Base-by-base conservation (phyloP, 2,329 filamentous ascomycete species). In the Botrytis paeoniae region DNA sequence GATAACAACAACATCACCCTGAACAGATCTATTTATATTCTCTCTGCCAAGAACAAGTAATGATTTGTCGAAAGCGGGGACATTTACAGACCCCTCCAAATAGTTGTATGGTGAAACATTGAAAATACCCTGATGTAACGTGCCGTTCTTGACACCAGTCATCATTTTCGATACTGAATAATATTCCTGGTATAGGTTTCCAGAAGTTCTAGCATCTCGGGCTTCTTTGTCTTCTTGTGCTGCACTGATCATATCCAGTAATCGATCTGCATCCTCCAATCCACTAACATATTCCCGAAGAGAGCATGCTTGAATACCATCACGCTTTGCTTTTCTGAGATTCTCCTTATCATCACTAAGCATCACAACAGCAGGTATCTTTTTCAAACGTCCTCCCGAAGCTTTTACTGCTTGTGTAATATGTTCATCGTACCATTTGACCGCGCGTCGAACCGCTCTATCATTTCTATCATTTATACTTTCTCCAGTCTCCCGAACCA, bases 51-150 rank as follows among this genome's bases (percentile, higher is more conserved):
- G 87, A 64, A 99, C 88, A 25, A 99, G 86, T 43, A 99, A 88
- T 1, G 94, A 88, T 79, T 96, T 97, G 74, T 96, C 92, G 79
- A 99, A 99, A 7, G 95, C 90, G 1, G 95, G 90, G 0, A 97
- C 94, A 78, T 95, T 92, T 75, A 98, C 92, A 0, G 94, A 94
- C 2, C 94, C 96, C 82, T 99, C 96, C 18, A 99, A 86, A 79
- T 98, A 99, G 84, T 99, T 99, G 86, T 98, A 99, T 0, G 94
- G 93, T 12, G 96, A 98, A 41, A 98, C 94, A 80, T 95, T 97
- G 85, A 98, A 99, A 37, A 93, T 91, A 10, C 96, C 96, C 83
- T 99, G 95, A 81, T 99, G 96, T 78, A 99, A 85, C 71, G 94
- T 90, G 7, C 95, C 94, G 69, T 90, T 90, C 84, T 97, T 97